Base-by-base conservation (phyloP, 768 basidiomycete species). In the Lactifluus piperatus region DNA sequence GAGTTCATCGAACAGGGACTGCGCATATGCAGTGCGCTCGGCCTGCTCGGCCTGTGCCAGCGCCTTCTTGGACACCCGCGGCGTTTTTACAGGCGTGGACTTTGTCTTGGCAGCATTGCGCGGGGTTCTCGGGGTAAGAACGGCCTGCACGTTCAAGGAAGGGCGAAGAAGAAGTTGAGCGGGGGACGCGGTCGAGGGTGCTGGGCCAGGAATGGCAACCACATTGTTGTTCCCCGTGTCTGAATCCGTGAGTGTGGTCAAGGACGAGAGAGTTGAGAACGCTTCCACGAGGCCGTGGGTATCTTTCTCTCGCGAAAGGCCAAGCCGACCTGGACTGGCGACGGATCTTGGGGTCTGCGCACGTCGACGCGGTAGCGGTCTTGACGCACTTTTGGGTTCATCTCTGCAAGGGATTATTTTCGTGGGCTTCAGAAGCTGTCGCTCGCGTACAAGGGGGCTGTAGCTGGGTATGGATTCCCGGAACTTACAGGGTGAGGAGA, bases 61-160 rank as follows among this genome's bases (percentile, higher is more conserved):
- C 26, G 62, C 62, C 45, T 64, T 63, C 43, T 64, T 64, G 0
- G 64, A 56, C 16, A 56, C 64, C 20, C 64, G 57, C 1, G 64
- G 64, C 18, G 62, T 59, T 32, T 54, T 63, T 5, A 45, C 51
- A 24, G 62, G 54, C 37, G 56, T 48, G 14, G n/a, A 36, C 46
- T 51, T 44, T 4, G 46, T 18, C 51, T 47, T 65, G 5, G 43
- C 43, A 24, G 44, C 47, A 26, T 51, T 58, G 18, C 16, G 43
- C 8, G 54, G 51, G 7, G 62, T 37, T 24, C 50, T 56, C 18
- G 41, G 39, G 3, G 46, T 55, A 20, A 26, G 9, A 1, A 26
- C 8, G n/a, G 32, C 9, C 24, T 20, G 29, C 6, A 10, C 45
- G 37, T 47, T 45, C 11, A 11, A 27, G n/a, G 46, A 34, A 11